Evolutionary conservation across 2,329 filamentous ascomycete species (phyloP).

Genomic region (Verticillium nonalfalfae): DNA sequence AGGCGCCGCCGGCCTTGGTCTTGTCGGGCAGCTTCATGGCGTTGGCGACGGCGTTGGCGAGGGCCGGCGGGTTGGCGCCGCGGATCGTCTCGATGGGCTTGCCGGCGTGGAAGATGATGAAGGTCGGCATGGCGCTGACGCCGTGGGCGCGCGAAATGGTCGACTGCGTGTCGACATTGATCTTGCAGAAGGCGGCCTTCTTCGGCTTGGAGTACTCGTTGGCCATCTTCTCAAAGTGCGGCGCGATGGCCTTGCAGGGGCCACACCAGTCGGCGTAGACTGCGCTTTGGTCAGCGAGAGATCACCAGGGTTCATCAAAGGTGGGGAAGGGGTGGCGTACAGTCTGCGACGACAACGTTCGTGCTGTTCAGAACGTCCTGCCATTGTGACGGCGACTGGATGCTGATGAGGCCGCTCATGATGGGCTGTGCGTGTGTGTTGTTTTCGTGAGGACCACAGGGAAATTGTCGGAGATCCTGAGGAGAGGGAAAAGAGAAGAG

Average conservation of each 20-base stretch:
- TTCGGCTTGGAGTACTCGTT: conserved; percentile 73
- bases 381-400: conserved; percentile 66
- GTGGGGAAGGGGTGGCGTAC: conserved; percentile 44
- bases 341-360: conserved; percentile 82
- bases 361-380: conserved; percentile 64
- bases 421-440: conserved; percentile 5
- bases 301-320: conserved; percentile 12
- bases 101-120: conserved; percentile 80
- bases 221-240: conserved; percentile 79
- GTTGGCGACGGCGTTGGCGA: conserved; percentile 72
- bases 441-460: background rate
- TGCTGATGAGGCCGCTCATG: conserved; percentile 44
- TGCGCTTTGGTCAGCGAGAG: conserved; percentile 26
- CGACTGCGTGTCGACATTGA: conserved; percentile 81
- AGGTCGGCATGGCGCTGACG: conserved; percentile 88
- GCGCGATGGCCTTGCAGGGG: conserved; percentile 88
- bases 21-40: conserved; percentile 47
- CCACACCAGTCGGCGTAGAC: conserved; percentile 96
- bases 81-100: conserved; percentile 67
- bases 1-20: conserved; percentile 33
- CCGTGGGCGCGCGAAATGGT: conserved; percentile 71
- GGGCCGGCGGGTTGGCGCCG: conserved; percentile 72
- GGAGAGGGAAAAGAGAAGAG: background rate
- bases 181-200: conserved; percentile 82
- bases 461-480: background rate